Conservation (phyloP, 2,329 filamentous ascomycete genomes). For the Penicillium sp. region DNA sequence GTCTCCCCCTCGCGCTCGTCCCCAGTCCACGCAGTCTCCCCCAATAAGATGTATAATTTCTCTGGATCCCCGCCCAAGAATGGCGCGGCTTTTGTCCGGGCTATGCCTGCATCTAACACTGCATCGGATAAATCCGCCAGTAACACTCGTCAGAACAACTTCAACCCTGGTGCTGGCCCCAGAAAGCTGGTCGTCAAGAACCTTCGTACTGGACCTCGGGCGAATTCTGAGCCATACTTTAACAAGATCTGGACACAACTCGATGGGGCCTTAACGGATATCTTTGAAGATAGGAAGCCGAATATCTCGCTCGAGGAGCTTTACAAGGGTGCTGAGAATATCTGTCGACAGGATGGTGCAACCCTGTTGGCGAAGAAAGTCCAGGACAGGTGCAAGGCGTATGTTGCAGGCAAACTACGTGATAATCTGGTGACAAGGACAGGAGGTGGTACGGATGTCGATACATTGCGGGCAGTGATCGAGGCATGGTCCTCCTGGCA, state of each 20-base stretch:
- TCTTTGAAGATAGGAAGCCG: slow-evolving; percentile 67
- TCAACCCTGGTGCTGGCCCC: slow-evolving; percentile 73
- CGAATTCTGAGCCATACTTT: slow-evolving; percentile 75
- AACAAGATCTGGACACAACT: slow-evolving; percentile 72
- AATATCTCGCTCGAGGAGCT: slow-evolving; percentile 80
- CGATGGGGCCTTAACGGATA: slow-evolving; percentile 67
- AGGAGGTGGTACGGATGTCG: slow-evolving; percentile 58
- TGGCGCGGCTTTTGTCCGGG: slow-evolving; percentile 49
- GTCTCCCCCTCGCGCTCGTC: slow-evolving; percentile 23
- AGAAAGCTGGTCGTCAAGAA: slow-evolving; percentile 95
- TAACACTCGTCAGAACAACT: slow-evolving; percentile 45
- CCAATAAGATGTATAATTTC: slow-evolving; percentile 57
- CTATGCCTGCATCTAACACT: slow-evolving; percentile 33
- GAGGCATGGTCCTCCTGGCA: slow-evolving; percentile 76
- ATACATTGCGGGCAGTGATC: slow-evolving; percentile 61
- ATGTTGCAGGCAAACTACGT: slow-evolving; percentile 60
- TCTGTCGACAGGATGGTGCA: slow-evolving; percentile 77
- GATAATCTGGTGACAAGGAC: slow-evolving; percentile 58
- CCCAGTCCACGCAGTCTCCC: slow-evolving; percentile 21
- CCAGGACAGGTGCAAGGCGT: slow-evolving; percentile 62
- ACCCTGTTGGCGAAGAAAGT: slow-evolving; percentile 67
- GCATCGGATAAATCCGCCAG: slow-evolving; percentile 27
- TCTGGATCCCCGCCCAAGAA: slow-evolving; percentile 39
- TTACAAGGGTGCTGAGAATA: slow-evolving; percentile 86
- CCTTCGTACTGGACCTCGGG: slow-evolving; percentile 63